phyloP scores from a whole-genome alignment of 1,284 basidiomycete species.

The Sporisorium reilianum region DNA sequence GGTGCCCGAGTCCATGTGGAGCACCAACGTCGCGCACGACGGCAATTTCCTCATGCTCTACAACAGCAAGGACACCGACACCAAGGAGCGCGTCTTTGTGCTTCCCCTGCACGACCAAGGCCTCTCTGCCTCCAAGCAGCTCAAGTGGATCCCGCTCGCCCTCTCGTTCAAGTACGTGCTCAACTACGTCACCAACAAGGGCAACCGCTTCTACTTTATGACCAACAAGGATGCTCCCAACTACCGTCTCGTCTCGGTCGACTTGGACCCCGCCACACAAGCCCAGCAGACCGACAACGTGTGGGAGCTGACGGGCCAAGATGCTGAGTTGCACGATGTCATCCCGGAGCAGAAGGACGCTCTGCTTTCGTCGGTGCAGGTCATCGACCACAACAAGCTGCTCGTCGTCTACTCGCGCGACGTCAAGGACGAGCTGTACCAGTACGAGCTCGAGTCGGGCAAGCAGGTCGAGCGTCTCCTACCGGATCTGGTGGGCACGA shows the following conservation, averaged over 20 bases:
- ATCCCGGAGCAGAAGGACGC: slow-evolving; percentile 78
- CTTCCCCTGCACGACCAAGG: slow-evolving; percentile 52
- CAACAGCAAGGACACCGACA: slow-evolving; percentile 65
- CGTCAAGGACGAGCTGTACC: slow-evolving; percentile 84
- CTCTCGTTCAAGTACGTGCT: slow-evolving; percentile 61
- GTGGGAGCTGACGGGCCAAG: slow-evolving; percentile 51
- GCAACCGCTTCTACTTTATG: slow-evolving; percentile 63
- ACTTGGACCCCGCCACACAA: slow-evolving; percentile 40
- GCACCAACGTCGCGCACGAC: slow-evolving; percentile 59
- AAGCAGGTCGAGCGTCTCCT: slow-evolving; percentile 75
- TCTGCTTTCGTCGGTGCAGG: slow-evolving; percentile 74
- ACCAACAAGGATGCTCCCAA: slow-evolving; percentile 67
- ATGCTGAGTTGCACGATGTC: slow-evolving; percentile 73
- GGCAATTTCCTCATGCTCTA: slow-evolving; percentile 59
- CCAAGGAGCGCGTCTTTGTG: slow-evolving; percentile 58
- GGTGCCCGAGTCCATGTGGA: slow-evolving; percentile 61
- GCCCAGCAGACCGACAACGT: slow-evolving; percentile 53
- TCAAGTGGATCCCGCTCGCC: slow-evolving; percentile 63
- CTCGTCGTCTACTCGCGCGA: slow-evolving; percentile 80
- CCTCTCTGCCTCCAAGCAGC: slow-evolving; percentile 8
- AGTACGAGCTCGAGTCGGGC: slow-evolving; percentile 77
- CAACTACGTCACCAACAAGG: slow-evolving; percentile 62
- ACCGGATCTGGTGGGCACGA: slow-evolving; percentile 78
- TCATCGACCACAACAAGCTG: slow-evolving; percentile 76
- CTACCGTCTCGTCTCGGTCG: slow-evolving; percentile 59